Evolutionary conservation across 1,284 basidiomycete species (phyloP).

Genomic region (Microbotryum saponariae): DNA sequence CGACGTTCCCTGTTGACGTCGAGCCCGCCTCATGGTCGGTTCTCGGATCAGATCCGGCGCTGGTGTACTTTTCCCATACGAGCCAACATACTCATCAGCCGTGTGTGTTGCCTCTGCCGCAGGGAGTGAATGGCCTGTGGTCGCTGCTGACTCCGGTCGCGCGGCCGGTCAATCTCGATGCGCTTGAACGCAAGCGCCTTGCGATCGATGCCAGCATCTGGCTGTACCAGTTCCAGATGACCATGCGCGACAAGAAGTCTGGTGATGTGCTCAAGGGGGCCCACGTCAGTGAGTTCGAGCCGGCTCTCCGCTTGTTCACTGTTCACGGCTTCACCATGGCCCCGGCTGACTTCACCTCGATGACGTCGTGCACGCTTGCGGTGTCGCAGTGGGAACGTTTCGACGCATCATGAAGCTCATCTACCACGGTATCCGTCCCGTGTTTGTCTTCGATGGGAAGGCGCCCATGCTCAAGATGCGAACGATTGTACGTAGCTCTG

Average conservation of each 20-base stretch:
- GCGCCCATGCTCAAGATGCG: constrained; percentile 77
- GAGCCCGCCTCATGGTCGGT: too few relatives aligned
- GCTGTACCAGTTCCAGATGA: constrained; percentile 98
- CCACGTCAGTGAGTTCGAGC: constrained; percentile 53
- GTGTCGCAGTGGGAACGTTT: constrained; percentile 28
- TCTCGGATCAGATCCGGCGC: too few relatives aligned
- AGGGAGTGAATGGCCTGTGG: constrained; percentile 93
- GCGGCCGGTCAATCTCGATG: constrained; percentile 74
- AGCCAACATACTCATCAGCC: background rate
- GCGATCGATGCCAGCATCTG: constrained; percentile 99
- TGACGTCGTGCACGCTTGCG: background rate
- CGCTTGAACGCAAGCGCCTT: constrained; percentile 78
- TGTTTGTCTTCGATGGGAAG: constrained; percentile 95
- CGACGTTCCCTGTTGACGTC: too few relatives aligned
- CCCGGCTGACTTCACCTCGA: too few relatives aligned
- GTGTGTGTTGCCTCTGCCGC: background rate
- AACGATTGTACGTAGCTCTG: constrained; percentile 61
- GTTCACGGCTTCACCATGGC: too few relatives aligned
- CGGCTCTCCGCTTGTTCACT: too few relatives aligned
- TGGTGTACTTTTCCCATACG: too few relatives aligned
- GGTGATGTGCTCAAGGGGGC: constrained; percentile 85
- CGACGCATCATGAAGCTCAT: constrained; percentile 86
- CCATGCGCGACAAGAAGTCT: constrained; percentile 89
- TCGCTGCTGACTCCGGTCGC: constrained; percentile 81
- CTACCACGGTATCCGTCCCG: constrained; percentile 93